Evolutionary conservation across 345 rosid genomes (phyloP), one percentile per base, ranked within the genome.

Genomic region (Nasturtium officinale): DNA sequence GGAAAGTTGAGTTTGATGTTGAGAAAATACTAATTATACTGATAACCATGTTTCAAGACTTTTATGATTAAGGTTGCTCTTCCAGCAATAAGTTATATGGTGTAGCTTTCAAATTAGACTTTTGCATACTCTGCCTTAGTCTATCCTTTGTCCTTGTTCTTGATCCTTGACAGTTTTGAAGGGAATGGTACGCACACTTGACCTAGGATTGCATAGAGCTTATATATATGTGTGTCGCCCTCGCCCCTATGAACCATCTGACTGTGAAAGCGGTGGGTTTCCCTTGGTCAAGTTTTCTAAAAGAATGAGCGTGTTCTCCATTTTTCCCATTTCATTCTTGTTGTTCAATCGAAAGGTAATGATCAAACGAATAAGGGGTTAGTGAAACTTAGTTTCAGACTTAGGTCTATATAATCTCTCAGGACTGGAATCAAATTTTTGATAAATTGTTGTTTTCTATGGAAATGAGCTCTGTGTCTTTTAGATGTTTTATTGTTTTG

Each of bases 261-360:
- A 10, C 7, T 35, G 5, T 57, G 45, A 18, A 18, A 35, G 5
- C 33, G 4, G 38, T 16, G 5, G 30, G 40, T 4, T 30, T 0
- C 40, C 61, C 15, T 7, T 56, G 61, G 61, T 56, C 59, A 56
- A 56, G 23, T n/a, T 29, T 28, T 54, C 20, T 30, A 18, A n/a
- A 58, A 58, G 8, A 33, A 33, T 18, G 28, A 20, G 3, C 4
- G 10, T 57, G 11, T 37, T 20, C 17, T 10, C 3, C 6, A 6
- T 35, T 33, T 5, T 11, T 0, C 13, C 29, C 1, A 0, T 11
- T 11, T 18, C 45, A 25, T 5, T 58, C 6, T 30, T 32, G 42
- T 16, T 57, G 7, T 10, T 37, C 47, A 37, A 13, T 59, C 47
- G 37, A 5, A 40, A 13, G 16, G 16, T 40, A 6, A 37, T 10